Percentiles rank a stretch among this genome's conserved stretches.
Conservation (phyloP, 1,284 basidiomycete genomes). For the Cryptococcus sp. region DNA sequence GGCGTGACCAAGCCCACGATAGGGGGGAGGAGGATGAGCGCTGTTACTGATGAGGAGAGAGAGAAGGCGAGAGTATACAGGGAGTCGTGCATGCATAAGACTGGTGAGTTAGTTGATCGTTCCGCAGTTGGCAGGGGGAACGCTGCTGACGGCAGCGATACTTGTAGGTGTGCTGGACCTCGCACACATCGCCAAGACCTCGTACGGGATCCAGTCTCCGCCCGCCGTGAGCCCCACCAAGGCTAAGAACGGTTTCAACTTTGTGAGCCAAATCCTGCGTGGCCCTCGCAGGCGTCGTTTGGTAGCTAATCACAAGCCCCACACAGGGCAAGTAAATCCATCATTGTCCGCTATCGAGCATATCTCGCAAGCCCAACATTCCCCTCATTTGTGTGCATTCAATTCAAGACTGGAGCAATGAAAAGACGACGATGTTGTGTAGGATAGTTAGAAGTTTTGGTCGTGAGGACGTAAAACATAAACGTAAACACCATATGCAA, state of each 20-base stretch:
- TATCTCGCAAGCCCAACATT: too few species aligned
- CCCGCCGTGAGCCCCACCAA: conserved; percentile 52
- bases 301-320: too few species aligned
- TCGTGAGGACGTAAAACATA: too few species aligned
- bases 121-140: neutral
- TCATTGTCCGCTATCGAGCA: too few species aligned
- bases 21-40: conserved; percentile 39
- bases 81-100: conserved; percentile 40
- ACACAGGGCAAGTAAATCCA: too few species aligned
- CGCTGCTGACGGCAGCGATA: neutral
- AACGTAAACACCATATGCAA: too few species aligned
- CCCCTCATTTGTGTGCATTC: too few species aligned
- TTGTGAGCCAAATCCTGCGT: conserved; percentile 13
- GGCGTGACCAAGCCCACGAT: conserved; percentile 19
- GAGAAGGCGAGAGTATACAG: conserved; percentile 49
- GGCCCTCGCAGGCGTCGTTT: too few species aligned
- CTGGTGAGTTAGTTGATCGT: conserved; percentile 23
- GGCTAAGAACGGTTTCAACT: conserved; percentile 34
- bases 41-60: conserved; percentile 63
- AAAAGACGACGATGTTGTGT: too few species aligned
- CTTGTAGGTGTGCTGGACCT: conserved; percentile 60
- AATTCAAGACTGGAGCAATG: too few species aligned
- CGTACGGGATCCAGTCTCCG: conserved; percentile 66
- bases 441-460: too few species aligned
- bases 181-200: conserved; percentile 73